phyloP scores from a whole-genome alignment of 176 grass and related monocot genomes.

The Eleusine coracana region DNA sequence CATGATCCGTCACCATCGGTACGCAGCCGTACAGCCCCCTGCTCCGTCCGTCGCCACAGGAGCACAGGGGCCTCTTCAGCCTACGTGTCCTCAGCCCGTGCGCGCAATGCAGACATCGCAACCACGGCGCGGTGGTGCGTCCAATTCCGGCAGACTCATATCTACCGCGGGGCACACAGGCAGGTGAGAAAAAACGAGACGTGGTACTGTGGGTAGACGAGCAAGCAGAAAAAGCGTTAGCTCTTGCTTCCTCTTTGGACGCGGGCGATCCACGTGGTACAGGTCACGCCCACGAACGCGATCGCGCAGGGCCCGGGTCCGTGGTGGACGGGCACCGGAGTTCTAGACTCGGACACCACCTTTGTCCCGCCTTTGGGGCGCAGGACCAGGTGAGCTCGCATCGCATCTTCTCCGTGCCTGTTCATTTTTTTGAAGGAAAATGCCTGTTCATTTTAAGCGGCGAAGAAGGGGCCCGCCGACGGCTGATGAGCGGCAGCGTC shows the following conservation, averaged over 20 bases:
- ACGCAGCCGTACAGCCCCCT: neutral
- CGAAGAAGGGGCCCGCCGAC: neutral
- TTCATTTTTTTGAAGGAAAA: too few relatives aligned
- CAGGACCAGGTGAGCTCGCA: neutral
- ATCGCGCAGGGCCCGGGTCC: neutral
- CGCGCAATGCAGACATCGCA: neutral
- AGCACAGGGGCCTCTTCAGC: neutral
- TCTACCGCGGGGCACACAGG: neutral
- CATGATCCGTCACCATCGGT: neutral
- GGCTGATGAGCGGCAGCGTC: neutral
- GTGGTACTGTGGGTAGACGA: neutral
- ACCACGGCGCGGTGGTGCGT: too few relatives aligned
- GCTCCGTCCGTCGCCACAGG: neutral
- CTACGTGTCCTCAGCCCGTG: neutral
- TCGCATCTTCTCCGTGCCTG: too few relatives aligned
- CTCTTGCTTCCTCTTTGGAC: neutral
- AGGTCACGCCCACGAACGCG: neutral
- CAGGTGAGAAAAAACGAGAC: neutral
- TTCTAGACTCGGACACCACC: conserved; percentile 8
- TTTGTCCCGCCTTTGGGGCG: neutral
- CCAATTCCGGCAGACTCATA: too few relatives aligned
- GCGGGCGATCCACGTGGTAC: neutral
- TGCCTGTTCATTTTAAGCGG: neutral
- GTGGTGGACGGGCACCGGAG: neutral
- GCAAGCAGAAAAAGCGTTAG: neutral